Base-by-base conservation (phyloP, 306 rosid genomes). In the Vigna mungo region DNA sequence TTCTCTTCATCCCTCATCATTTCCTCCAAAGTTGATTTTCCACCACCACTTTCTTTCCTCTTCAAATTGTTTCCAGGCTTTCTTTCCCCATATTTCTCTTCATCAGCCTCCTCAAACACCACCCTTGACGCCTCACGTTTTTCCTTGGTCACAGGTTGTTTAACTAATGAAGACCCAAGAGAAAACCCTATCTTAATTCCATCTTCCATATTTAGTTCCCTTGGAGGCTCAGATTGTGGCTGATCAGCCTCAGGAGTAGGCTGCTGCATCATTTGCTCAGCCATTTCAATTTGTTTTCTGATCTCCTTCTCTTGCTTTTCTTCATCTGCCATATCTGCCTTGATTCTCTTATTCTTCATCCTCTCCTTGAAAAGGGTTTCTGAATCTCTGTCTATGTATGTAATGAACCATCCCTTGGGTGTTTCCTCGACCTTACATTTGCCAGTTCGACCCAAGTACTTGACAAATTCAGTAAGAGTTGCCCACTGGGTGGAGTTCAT, bases 371-470 rank as follows among this genome's bases (percentile, higher is more conserved):
- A 91, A 68, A 91, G 87, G 12, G 96, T 86, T 85, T 91, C 92
- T 1, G 95, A 92, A 76, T 90, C 94, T 67, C 89, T 78, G 61
- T 90, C 95, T 12, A 94, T 89, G 27, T 94, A 94, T 2, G 95
- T 94, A n/a, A 94, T 90, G 78, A 94, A 92, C 96, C 98, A 90
- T 72, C 97, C 96, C 80, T 94, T 94, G 20, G 93, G 92, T 23
- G 98, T 92, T 83, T 94, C 98, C 39, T 94, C 96, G 21, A 94
- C 97, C 83, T 92, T 92, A 56, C 98, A 94, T 80, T 92, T 86
- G 9, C 96, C 93, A 4, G 85, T 89, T 72, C 86, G 84, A 69
- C 98, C 96, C 86, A 94, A 85, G 80, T 94, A 70, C 88, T 94
- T 94, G 41, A 94, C 85, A 74, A 94, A 94, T 69, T 94, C 93